Evolutionary conservation across 192 early-diverging fungal species (phyloP).

Genomic region (Ambispora gerdemannii): DNA sequence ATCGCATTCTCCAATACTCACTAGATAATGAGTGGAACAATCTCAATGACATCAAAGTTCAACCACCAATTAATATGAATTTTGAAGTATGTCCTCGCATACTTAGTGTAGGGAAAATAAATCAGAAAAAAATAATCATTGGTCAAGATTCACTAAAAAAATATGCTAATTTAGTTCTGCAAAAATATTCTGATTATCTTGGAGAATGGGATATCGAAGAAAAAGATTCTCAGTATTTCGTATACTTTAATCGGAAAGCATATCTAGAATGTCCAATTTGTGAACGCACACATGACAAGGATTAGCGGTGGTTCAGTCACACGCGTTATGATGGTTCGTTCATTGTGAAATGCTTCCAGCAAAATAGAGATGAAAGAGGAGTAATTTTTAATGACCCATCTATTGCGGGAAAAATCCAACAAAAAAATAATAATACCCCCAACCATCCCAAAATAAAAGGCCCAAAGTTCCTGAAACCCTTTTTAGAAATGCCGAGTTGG

Average conservation of each 20-base stretch:
- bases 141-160: constrained; percentile 23
- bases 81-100: constrained; percentile 13
- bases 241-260: constrained; percentile 25
- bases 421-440: constrained; percentile 24
- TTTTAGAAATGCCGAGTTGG: constrained; percentile 21
- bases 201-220: constrained; percentile 15
- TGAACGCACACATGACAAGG: constrained; percentile 18
- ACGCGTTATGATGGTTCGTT: constrained; percentile 14
- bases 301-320: not conserved
- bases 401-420: constrained; percentile 21
- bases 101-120: constrained; percentile 24
- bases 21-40: no score
- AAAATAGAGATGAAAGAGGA: constrained; percentile 16
- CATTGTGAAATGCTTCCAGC: constrained; percentile 26
- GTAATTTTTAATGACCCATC: constrained; percentile 23
- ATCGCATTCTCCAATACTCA: constrained; percentile 22
- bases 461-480: no score
- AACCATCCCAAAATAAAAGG: constrained; percentile 12
- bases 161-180: constrained; percentile 25
- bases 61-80: constrained; percentile 15
- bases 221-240: constrained; percentile 15
- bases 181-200: constrained; percentile 27
- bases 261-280: constrained; percentile 24
- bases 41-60: constrained; percentile 16
- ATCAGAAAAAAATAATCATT: constrained; percentile 24